Percentiles rank a stretch among this genome's conserved stretches.
These are phyloP conservation scores for Dothistroma septosporum DNA, from an alignment of 2,329 filamentous ascomycete genomes.

Conservation along the genomic window DNA sequence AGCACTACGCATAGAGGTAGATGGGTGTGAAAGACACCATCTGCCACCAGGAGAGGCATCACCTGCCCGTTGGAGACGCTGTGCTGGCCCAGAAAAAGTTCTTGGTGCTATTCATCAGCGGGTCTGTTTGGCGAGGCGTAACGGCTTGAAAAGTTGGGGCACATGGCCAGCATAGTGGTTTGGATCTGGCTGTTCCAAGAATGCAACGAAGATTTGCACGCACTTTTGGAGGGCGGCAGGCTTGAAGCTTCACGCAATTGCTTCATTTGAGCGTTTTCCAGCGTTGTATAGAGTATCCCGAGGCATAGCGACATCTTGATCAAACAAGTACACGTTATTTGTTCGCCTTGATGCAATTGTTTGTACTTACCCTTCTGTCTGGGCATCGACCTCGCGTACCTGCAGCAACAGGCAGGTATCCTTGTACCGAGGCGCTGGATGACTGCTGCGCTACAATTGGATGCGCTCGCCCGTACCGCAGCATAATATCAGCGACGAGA, in stretches of 20 bases:
- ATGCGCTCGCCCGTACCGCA: neutral
- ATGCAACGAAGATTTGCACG: neutral
- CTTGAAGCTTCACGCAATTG: neutral
- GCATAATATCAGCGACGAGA: neutral
- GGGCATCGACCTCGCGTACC: conserved; percentile 1
- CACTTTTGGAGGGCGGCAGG: neutral
- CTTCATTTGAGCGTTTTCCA: conserved; percentile 7
- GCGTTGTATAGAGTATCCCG: conserved; percentile 21
- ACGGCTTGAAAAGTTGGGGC: conserved; percentile 13
- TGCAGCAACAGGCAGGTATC: conserved; percentile 1
- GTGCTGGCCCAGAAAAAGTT: conserved; percentile 20
- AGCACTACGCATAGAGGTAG: conserved; percentile 31
- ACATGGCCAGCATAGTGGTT: conserved; percentile 10
- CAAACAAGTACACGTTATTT: conserved; percentile 7
- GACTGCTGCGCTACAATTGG: neutral
- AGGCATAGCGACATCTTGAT: conserved; percentile 9
- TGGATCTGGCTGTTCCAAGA: conserved; percentile 7
- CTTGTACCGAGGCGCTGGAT: conserved; percentile 4
- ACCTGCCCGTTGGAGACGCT: conserved; percentile 18
- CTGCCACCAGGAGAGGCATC: conserved; percentile 19
- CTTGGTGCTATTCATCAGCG: conserved; percentile 12
- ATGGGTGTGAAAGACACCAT: conserved; percentile 18
- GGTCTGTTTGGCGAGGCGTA: conserved; percentile 5
- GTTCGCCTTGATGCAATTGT: conserved; percentile 1
- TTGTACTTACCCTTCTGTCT: neutral